Percentiles rank a stretch among this genome's conserved stretches.
Conservation (phyloP, 2,329 filamentous ascomycete species). For the Corinectria fuckeliana region DNA sequence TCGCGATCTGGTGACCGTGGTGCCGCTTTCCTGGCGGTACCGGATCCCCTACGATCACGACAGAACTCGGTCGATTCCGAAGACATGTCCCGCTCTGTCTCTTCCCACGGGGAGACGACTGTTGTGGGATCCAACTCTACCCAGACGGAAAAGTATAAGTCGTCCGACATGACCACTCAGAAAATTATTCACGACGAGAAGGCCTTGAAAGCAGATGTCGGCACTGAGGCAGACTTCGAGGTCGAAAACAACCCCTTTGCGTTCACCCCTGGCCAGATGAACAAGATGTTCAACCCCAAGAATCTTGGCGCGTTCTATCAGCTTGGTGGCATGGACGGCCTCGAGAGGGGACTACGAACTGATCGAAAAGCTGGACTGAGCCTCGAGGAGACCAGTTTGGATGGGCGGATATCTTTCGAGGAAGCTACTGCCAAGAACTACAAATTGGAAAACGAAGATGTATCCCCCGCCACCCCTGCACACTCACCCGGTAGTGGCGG, state of each 20-base stretch:
- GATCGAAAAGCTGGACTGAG: constrained; percentile 78
- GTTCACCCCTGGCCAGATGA: constrained; percentile 81
- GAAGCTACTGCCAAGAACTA: constrained; percentile 61
- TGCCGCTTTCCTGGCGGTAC: constrained; percentile 69
- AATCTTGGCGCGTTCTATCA: constrained; percentile 81
- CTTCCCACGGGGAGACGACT: constrained; percentile 69
- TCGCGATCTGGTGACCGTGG: constrained; percentile 54
- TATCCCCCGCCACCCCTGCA: background rate
- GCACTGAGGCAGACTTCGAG: constrained; percentile 77
- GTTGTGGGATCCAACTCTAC: constrained; percentile 55
- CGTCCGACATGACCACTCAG: constrained; percentile 51
- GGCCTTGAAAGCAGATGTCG: constrained; percentile 77
- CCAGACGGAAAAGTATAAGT: constrained; percentile 49
- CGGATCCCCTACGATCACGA: constrained; percentile 62
- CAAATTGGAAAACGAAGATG: constrained; percentile 45
- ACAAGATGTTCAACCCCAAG: constrained; percentile 90
- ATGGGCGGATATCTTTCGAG: constrained; percentile 73
- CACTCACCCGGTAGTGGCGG: constrained; percentile 10
- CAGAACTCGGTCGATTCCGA: constrained; percentile 75
- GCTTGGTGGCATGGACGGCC: constrained; percentile 76
- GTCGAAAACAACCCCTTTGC: constrained; percentile 85
- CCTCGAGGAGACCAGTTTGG: constrained; percentile 72
- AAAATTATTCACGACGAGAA: constrained; percentile 69
- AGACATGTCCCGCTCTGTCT: constrained; percentile 64
- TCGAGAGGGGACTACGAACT: constrained; percentile 80